These are phyloP conservation scores for Apiospora marii DNA, from an alignment of 2,329 filamentous ascomycete genomes.

Conservation along the genomic window DNA sequence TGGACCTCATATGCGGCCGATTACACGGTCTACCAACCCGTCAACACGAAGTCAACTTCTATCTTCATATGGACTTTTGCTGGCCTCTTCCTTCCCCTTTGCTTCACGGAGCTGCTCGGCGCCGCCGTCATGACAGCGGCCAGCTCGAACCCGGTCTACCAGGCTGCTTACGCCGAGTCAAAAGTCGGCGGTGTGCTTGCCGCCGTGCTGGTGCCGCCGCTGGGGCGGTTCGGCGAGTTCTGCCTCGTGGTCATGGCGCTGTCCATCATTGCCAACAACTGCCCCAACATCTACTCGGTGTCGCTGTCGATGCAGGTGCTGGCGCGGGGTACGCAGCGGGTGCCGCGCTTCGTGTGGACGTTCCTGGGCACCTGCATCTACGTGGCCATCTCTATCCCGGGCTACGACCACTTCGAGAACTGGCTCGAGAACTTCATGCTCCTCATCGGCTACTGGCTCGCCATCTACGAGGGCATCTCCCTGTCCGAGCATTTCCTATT, in stretches of 20 bases:
- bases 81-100: conserved; percentile 74
- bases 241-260: conserved; percentile 72
- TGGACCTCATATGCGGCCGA: conserved; percentile 81
- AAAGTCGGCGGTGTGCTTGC: conserved; percentile 73
- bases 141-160: conserved; percentile 60
- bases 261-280: conserved; percentile 75
- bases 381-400: conserved; percentile 74
- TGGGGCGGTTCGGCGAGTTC: conserved; percentile 76
- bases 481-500: conserved; percentile 74
- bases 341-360: conserved; percentile 75
- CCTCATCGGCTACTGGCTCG: conserved; percentile 75
- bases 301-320: conserved; percentile 73
- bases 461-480: conserved; percentile 74
- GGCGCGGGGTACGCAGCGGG: conserved; percentile 61
- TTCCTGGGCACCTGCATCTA: conserved; percentile 68
- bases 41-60: conserved; percentile 62
- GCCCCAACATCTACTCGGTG: conserved; percentile 76
- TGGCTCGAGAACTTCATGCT: conserved; percentile 77
- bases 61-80: conserved; percentile 75
- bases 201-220: conserved; percentile 67
- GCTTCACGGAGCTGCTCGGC: conserved; percentile 78
- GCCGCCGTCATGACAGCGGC: conserved; percentile 74
- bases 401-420: conserved; percentile 69
- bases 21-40: conserved; percentile 82
- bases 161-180: conserved; percentile 60